phyloP scores from a whole-genome alignment of 345 rosid genomes.

The Alliaria petiolata region DNA sequence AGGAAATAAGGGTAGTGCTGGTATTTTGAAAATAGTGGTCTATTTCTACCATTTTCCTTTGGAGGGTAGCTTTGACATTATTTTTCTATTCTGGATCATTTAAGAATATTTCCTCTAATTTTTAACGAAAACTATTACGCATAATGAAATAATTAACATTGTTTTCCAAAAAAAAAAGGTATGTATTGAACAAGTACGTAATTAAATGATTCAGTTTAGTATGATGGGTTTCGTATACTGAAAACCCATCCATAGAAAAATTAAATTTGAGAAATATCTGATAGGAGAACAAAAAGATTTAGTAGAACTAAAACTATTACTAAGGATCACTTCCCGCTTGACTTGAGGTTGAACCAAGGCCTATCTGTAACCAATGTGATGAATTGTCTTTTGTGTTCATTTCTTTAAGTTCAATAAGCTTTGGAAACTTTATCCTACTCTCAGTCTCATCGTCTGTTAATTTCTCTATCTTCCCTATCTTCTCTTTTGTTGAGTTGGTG shows the following conservation, averaged over 20 bases:
- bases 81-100: too few species aligned
- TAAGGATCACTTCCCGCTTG: constrained; percentile 19
- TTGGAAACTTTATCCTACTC: constrained; percentile 47
- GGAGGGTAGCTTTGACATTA: too few species aligned
- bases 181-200: background rate
- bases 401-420: constrained; percentile 52
- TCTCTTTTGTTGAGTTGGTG: background rate
- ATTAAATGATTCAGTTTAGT: background rate
- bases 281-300: background rate
- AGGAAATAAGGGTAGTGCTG: too few species aligned
- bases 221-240: background rate
- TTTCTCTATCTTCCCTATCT: background rate
- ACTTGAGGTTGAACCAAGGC: constrained; percentile 44
- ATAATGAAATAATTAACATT: too few species aligned
- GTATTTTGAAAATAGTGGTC: too few species aligned
- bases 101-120: too few species aligned
- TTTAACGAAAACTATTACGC: too few species aligned
- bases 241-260: background rate
- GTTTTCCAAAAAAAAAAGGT: too few species aligned
- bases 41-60: too few species aligned
- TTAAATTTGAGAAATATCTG: background rate
- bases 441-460: constrained; percentile 8
- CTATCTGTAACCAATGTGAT: constrained; percentile 69
- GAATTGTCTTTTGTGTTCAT: constrained; percentile 37
- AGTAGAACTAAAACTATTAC: background rate